Percentiles rank a stretch among this genome's conserved stretches.
These are phyloP conservation scores for Nicotiana sylvestris DNA, from an alignment of 257 asterid species.

Conservation along the genomic window DNA sequence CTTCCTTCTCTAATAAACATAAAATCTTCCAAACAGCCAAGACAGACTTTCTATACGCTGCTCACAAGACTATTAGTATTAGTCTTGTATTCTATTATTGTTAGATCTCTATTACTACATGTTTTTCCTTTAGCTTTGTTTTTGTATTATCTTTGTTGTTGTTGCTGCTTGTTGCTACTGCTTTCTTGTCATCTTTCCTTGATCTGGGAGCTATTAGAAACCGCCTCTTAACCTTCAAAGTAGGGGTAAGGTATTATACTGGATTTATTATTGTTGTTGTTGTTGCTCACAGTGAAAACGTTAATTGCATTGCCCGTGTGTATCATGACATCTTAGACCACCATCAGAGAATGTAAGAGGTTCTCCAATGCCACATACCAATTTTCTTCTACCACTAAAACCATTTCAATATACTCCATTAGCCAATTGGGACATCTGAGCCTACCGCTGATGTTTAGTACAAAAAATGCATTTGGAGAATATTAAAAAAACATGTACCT, in stretches of 20 bases:
- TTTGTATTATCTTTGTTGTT: too few species aligned
- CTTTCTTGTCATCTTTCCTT: too few species aligned
- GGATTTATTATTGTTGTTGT: too few species aligned
- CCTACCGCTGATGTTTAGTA: not conserved
- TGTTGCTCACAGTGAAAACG: not conserved
- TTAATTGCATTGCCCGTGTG: not conserved
- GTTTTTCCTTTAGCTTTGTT: too few species aligned
- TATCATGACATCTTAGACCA: not conserved
- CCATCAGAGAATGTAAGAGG: not conserved
- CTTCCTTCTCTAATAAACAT: not conserved
- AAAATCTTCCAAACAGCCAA: not conserved
- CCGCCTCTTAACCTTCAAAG: too few species aligned
- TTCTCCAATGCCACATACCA: not conserved
- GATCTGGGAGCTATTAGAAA: too few species aligned
- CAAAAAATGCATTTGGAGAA: too few species aligned
- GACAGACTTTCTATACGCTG: not conserved
- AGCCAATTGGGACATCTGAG: not conserved
- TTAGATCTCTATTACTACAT: too few species aligned
- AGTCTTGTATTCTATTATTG: too few species aligned
- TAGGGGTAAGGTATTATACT: too few species aligned
- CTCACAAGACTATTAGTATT: not conserved
- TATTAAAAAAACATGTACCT: too few species aligned
- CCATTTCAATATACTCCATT: not conserved
- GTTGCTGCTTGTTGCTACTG: too few species aligned
- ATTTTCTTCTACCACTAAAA: not conserved